phyloP scores from a whole-genome alignment of 2,329 filamentous ascomycete genomes.

The Ophiostoma montium region DNA sequence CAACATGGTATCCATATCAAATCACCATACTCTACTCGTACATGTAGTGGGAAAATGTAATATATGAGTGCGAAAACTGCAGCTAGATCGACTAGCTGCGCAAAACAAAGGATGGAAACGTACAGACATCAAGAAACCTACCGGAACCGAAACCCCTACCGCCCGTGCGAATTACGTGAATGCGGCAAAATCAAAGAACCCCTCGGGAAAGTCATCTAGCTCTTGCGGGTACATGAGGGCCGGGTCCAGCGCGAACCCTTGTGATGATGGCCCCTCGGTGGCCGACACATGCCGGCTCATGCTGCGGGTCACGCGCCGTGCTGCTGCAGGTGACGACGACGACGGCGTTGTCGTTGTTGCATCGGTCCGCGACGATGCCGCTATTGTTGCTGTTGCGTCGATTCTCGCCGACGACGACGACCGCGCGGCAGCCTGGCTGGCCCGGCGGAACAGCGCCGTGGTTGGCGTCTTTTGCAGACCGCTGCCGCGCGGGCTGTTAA shows the following conservation, averaged over 20 bases:
- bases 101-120: background rate
- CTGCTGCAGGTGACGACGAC: background rate
- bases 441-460: background rate
- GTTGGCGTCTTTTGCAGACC: background rate
- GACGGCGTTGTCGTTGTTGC: too few species aligned
- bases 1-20: too few species aligned
- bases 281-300: constrained; percentile 5
- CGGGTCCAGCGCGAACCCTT: background rate
- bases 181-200: background rate
- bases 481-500: background rate
- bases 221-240: background rate
- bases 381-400: too few species aligned
- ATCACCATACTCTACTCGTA: too few species aligned
- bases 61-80: background rate
- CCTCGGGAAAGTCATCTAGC: background rate
- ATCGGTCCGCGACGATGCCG: too few species aligned
- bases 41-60: background rate
- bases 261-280: background rate
- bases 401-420: too few species aligned
- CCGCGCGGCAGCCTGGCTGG: background rate
- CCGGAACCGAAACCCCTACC: too few species aligned
- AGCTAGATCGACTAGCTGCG: background rate
- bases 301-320: constrained; percentile 10
- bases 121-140: background rate
- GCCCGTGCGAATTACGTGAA: too few species aligned